These are phyloP conservation scores for Penicillium manginii DNA, from an alignment of 495 filamentous ascomycete species.

Conservation along the genomic window DNA sequence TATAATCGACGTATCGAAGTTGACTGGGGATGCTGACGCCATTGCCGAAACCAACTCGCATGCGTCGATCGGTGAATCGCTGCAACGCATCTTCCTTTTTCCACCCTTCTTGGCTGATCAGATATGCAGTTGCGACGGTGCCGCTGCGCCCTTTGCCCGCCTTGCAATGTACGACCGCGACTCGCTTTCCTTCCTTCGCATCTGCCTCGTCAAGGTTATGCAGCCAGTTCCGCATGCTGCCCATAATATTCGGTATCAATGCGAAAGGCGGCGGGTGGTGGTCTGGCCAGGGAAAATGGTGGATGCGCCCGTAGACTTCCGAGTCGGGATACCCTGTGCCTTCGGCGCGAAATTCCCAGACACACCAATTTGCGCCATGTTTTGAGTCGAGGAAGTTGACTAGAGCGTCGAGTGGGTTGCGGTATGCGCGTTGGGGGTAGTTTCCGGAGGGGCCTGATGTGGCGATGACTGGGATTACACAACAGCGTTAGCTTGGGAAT, in stretches of 20 bases:
- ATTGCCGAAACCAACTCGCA: constrained; percentile 84
- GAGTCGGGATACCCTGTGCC: constrained; percentile 92
- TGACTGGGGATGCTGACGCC: constrained; percentile 96
- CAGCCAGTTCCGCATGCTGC: constrained; percentile 87
- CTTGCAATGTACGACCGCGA: constrained; percentile 95
- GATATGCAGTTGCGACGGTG: constrained; percentile 82
- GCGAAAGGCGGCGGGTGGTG: constrained; percentile 95
- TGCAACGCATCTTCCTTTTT: constrained; percentile 73
- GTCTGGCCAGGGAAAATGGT: constrained; percentile 94
- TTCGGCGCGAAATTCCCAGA: constrained; percentile 97
- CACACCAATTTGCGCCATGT: constrained; percentile 82
- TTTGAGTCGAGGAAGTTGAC: constrained; percentile 84
- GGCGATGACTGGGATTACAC: constrained; percentile 57
- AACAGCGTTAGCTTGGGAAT: neutral
- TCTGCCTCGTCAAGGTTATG: constrained; percentile 49
- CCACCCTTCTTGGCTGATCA: constrained; percentile 92
- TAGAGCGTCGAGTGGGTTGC: constrained; percentile 84
- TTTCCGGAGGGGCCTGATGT: constrained; percentile 85
- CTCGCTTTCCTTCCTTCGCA: constrained; percentile 46
- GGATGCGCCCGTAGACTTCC: constrained; percentile 80
- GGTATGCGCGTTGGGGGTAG: constrained; percentile 88
- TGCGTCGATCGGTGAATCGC: constrained; percentile 83
- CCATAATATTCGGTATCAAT: constrained; percentile 85
- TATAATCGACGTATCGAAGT: constrained; percentile 85
- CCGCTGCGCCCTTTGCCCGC: constrained; percentile 94